Base-by-base conservation (phyloP, 2,329 filamentous ascomycete species). In the Fusarium sp. region DNA sequence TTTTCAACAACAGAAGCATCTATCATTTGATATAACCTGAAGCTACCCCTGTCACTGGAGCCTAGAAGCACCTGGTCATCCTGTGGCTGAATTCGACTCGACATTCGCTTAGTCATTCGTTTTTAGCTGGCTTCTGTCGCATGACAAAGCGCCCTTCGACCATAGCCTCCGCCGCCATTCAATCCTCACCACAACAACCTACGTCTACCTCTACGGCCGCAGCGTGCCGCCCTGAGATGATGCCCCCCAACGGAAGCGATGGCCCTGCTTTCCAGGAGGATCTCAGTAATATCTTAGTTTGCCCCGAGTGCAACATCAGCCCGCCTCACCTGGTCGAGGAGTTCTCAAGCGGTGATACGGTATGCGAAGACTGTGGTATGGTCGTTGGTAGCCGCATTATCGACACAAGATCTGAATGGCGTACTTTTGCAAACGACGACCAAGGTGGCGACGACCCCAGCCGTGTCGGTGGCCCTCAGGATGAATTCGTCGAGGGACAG, bases 381-480 rank as follows among this genome's bases (percentile, higher is more conserved):
- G 96, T 99, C 7, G 88, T 99, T 31, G 92, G 92, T 63, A 92
- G 95, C 76, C 92, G 94, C 71, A 94, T 96, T 78, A 95, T 99
- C 77, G 97, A 99, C 78, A 97, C 93, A 65, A 92, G 97, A 67
- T 97, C 94, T 48, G 96, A 99, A 83, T 99, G 96, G 96, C 93
- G 96, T 78, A 99, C 96, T 1, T 99, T 99, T 82, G 94, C 95
- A 78, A 98, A 98, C 78, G 96, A 99, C 77, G 97, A 99, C 78
- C 94, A 97, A 80, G 94, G 93, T 76, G 95, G 93, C 76, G 97
- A 98, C 74, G 96, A 99, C 73, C 96, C 97, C 6, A 98, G 94
- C 62, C 96, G 96, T 94, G 95, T 99, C 71, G 96, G 96, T 84
- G 96, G 98, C 74, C 93, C 92, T 7, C 91, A 92, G 64, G 98